Percentiles rank a stretch among this genome's conserved stretches.
phyloP scores from a whole-genome alignment of 495 filamentous ascomycete species.

The Aspergillus ostianus region DNA sequence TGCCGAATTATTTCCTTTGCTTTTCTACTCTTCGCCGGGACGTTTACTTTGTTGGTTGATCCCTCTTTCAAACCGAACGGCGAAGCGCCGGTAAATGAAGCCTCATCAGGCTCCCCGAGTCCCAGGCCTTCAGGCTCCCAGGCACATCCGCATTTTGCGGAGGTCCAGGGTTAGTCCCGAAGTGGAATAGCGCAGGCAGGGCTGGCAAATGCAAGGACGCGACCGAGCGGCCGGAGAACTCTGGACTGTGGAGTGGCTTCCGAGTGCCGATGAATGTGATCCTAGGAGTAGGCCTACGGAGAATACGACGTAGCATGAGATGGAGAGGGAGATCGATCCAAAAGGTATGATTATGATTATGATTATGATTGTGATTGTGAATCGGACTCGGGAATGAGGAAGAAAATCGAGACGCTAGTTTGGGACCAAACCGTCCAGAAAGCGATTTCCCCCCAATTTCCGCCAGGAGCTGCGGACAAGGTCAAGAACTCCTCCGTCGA shows the following conservation, averaged over 20 bases:
- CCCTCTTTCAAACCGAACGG: not conserved
- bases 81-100: not conserved
- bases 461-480: not conserved
- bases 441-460: too few relatives aligned
- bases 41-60: too few relatives aligned
- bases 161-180: slow-evolving; percentile 25
- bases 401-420: not conserved
- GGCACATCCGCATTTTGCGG: slow-evolving; percentile 24
- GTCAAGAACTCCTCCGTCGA: not conserved
- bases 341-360: too few relatives aligned
- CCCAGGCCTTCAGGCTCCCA: slow-evolving; percentile 4
- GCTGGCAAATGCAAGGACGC: slow-evolving; percentile 13
- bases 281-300: not conserved
- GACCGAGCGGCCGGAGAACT: slow-evolving; percentile 22
- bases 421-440: not conserved
- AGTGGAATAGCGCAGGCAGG: slow-evolving; percentile 16
- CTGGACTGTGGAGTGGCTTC: slow-evolving; percentile 21
- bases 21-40: too few relatives aligned
- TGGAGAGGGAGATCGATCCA: too few relatives aligned
- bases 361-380: too few relatives aligned
- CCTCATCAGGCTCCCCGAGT: too few relatives aligned
- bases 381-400: not conserved
- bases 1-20: too few relatives aligned
- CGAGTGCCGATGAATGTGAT: slow-evolving; percentile 29
- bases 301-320: not conserved